Conservation (phyloP, 2,329 filamentous ascomycete species). For the Aureobasidium mangrovei region DNA sequence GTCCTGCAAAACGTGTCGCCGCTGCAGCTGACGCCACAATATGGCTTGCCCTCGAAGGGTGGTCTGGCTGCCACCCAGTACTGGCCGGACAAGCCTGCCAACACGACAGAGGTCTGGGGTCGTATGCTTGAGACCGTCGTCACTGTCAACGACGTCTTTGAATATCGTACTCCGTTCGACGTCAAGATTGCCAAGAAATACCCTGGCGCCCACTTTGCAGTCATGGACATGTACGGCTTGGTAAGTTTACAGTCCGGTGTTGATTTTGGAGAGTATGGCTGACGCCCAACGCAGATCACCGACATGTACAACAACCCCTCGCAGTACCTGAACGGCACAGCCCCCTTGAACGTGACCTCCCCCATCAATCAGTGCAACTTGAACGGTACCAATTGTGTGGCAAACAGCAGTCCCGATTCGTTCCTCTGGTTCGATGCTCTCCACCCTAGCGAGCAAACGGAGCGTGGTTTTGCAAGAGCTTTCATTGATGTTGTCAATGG, state of each 20-base stretch:
- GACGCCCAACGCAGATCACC: constrained; percentile 34
- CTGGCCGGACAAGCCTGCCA: constrained; percentile 41
- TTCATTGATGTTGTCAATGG: constrained; percentile 49
- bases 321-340: constrained; percentile 52
- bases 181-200: constrained; percentile 35
- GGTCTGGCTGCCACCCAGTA: constrained; percentile 37
- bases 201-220: constrained; percentile 50
- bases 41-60: constrained; percentile 43
- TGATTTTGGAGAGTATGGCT: background rate
- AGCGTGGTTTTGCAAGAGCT: constrained; percentile 47
- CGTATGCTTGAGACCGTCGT: constrained; percentile 46
- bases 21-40: constrained; percentile 58
- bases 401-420: constrained; percentile 42
- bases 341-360: constrained; percentile 54
- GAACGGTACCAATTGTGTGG: constrained; percentile 33
- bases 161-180: constrained; percentile 44
- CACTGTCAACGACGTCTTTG: constrained; percentile 43
- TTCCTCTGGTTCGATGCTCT: constrained; percentile 68
- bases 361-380: constrained; percentile 48
- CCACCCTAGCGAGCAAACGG: constrained; percentile 59
- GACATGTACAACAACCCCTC: constrained; percentile 56
- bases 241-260: constrained; percentile 26
- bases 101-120: constrained; percentile 42
- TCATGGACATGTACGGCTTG: constrained; percentile 59
- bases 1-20: constrained; percentile 63